Base-by-base conservation (phyloP, 371 early-diverging fungal species). In the Mucor indicus region DNA sequence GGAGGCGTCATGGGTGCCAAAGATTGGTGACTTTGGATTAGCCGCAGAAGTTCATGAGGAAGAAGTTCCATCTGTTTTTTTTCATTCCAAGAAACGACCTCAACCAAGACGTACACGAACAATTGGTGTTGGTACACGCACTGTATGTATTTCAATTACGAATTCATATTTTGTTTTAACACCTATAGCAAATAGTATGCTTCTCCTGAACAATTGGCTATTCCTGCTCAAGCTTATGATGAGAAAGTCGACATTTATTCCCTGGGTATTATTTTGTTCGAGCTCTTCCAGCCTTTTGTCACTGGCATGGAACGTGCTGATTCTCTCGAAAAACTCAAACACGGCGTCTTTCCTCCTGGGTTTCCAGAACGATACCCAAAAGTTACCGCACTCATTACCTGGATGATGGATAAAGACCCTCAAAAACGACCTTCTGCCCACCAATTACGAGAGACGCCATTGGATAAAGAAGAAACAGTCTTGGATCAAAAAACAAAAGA, bases 1-100 rank as follows among this genome's bases (percentile, higher is more conserved):
- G 54, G 72, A 80, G 16, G 80, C 74, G 36, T 53, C 46, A 12
- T 73, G 81, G 67, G 62, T 79, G 0, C 82, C 85, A 3, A 93
- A 86, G 50, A 86, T 93, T 49, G 92, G 94, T 12, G 94, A 93
- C 59, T 93, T 93, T 72, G 94, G 94, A 2, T 67, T 93, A 43
- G 92, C 87, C 4, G 81, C 84, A 3, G 78, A 76, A 29, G 70
- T 75, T 0, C 40, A 56, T 15, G 44, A 44, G 20, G 54, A 50
- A 17, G 38, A 21, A 31, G 36, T 53, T 11, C 46, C 53, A 0
- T 47, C 54, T 13, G 27, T 30, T 2, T 41, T 48, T 0, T 37
- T 48, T 10, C 41, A 42, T 30, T 48, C 54, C 5, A 45, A 25
- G 15, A 42, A 48, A 11, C 40, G 39, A 20, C 39, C 32, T 20